Percentiles rank a stretch among this genome's conserved stretches.
phyloP scores from a whole-genome alignment of 768 basidiomycete species.

The Boletus vinaceobasis region DNA sequence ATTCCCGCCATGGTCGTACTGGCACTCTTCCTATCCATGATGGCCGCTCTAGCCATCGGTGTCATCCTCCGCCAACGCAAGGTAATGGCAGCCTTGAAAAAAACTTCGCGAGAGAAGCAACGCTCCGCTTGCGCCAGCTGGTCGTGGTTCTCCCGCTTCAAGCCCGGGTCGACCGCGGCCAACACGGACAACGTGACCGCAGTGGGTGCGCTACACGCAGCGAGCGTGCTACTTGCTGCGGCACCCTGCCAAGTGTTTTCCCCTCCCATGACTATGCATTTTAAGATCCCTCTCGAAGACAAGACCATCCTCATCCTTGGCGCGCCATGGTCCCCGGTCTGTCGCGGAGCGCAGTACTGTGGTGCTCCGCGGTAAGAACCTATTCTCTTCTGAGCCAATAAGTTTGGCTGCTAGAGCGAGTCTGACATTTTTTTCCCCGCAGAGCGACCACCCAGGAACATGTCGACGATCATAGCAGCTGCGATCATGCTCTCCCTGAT shows the following conservation, averaged over 20 bases:
- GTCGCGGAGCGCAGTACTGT: conserved; percentile 6
- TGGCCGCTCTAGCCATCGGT: conserved; percentile 17
- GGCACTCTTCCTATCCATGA: conserved; percentile 13
- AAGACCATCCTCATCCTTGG: conserved; percentile 24
- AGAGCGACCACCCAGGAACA: not conserved
- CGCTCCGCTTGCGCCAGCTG: not conserved
- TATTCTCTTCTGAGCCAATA: not conserved
- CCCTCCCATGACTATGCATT: conserved; percentile 21
- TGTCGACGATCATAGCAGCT: not conserved
- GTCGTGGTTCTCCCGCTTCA: conserved; percentile 4
- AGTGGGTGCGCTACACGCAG: conserved; percentile 23
- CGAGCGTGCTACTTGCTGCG: conserved; percentile 24
- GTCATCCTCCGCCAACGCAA: conserved; percentile 22
- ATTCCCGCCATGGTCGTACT: conserved; percentile 21
- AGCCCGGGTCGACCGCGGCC: not conserved
- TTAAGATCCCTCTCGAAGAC: conserved; percentile 16
- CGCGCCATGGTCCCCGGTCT: conserved; percentile 7
- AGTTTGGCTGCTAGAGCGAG: no score
- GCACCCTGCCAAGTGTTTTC: conserved; percentile 22
- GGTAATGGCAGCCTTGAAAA: not conserved
- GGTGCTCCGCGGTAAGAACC: conserved; percentile 1
- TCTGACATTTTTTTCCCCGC: not conserved
- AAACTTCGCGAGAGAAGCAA: not conserved
- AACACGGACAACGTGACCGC: conserved; percentile 6
- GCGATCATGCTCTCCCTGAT: not conserved